A percentile compares a stretch with the other conserved stretches of the same genome.
Conservation (phyloP, 495 filamentous ascomycete genomes). For the Trichoderma virens region DNA sequence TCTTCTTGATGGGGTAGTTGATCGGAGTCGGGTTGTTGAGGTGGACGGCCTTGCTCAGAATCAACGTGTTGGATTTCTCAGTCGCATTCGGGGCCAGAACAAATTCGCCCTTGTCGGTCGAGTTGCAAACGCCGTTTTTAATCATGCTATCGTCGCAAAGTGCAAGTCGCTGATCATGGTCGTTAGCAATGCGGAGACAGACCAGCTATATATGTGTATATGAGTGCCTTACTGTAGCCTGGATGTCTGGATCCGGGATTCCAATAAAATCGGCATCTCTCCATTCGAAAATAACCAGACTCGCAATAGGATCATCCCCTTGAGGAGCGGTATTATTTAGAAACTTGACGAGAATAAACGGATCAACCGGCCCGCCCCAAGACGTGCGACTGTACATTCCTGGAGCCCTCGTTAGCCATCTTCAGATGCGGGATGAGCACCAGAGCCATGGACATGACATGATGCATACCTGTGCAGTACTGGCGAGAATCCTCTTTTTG, state of each 20-base stretch:
- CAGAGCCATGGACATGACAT: slow-evolving; percentile 12
- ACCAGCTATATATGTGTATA: not conserved
- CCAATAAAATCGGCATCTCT: slow-evolving; percentile 74
- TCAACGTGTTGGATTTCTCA: slow-evolving; percentile 55
- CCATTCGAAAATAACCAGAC: slow-evolving; percentile 92
- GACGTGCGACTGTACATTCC: slow-evolving; percentile 92
- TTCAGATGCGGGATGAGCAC: not conserved
- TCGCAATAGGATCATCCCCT: slow-evolving; percentile 64
- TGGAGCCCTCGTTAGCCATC: slow-evolving; percentile 3
- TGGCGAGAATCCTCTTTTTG: slow-evolving; percentile 70
- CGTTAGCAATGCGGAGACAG: not conserved
- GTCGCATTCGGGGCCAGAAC: slow-evolving; percentile 69
- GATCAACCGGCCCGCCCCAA: slow-evolving; percentile 85
- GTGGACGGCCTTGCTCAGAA: slow-evolving; percentile 73
- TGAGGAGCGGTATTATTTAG: slow-evolving; percentile 47
- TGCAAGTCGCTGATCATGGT: slow-evolving; percentile 3
- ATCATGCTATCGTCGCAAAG: slow-evolving; percentile 24
- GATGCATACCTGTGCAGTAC: slow-evolving; percentile 61
- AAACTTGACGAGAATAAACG: slow-evolving; percentile 82
- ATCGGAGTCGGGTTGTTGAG: slow-evolving; percentile 66
- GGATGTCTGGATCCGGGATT: slow-evolving; percentile 23
- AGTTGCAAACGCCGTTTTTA: slow-evolving; percentile 58
- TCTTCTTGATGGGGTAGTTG: slow-evolving; percentile 75
- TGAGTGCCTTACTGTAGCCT: slow-evolving; percentile 21
- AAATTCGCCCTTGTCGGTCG: slow-evolving; percentile 73